Conservation (phyloP, 2,329 filamentous ascomycete species). For the Ilyonectria robusta region DNA sequence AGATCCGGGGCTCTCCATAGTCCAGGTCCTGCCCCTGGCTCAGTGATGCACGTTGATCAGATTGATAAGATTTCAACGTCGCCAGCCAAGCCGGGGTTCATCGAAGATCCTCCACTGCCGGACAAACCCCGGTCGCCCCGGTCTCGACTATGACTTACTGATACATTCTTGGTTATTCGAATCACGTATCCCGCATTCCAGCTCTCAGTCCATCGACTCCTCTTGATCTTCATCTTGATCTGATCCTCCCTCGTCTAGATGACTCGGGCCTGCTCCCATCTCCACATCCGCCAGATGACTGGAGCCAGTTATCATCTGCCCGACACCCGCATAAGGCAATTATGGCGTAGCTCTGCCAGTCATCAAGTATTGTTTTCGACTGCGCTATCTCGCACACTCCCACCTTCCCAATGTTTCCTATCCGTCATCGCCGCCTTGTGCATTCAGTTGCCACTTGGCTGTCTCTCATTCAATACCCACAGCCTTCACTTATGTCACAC, state of each 20-base stretch:
- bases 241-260: background rate
- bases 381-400: too few relatives aligned
- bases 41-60: conserved; percentile 46
- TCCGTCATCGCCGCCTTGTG: too few relatives aligned
- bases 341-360: too few relatives aligned
- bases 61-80: conserved; percentile 48
- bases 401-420: too few relatives aligned
- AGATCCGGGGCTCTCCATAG: conserved; percentile 15
- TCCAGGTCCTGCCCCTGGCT: conserved; percentile 32
- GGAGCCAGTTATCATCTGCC: too few relatives aligned
- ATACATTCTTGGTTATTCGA: background rate
- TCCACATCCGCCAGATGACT: background rate
- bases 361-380: too few relatives aligned
- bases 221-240: background rate
- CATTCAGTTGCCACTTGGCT: too few relatives aligned
- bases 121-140: conserved; percentile 1
- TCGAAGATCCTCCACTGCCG: conserved; percentile 5
- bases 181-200: background rate
- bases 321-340: too few relatives aligned
- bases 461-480: too few relatives aligned
- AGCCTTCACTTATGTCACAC: too few relatives aligned
- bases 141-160: background rate
- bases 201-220: background rate
- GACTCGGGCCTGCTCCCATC: background rate
- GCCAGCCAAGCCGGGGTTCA: conserved; percentile 2